Conservation (phyloP, 148 eudicot species). For the Salicornia ramosissima region DNA sequence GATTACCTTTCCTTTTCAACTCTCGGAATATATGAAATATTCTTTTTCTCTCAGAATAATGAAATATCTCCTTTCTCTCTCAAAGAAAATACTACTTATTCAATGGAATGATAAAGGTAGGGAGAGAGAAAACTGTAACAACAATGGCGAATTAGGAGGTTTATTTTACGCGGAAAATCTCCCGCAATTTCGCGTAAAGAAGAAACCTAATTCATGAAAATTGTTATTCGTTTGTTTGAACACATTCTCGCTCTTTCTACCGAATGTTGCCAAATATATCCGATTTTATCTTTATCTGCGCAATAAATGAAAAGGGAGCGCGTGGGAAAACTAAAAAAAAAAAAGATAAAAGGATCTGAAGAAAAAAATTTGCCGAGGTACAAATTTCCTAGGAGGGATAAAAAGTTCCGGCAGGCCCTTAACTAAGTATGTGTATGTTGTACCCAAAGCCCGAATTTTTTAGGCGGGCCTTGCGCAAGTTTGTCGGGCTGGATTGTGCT, state of each 20-base stretch:
- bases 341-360: too few species aligned
- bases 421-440: too few species aligned
- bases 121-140: not conserved
- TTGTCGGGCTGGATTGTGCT: too few species aligned
- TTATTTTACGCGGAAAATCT: constrained; percentile 9
- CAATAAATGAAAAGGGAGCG: not conserved
- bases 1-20: not conserved
- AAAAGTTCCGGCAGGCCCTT: too few species aligned
- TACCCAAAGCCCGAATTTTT: too few species aligned
- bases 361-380: too few species aligned
- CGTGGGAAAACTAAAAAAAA: not conserved
- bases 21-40: too few species aligned
- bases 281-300: not conserved
- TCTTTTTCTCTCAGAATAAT: not conserved
- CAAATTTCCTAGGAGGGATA: too few species aligned
- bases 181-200: not conserved
- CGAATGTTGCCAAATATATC: constrained; percentile 1
- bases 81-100: not conserved
- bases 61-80: not conserved
- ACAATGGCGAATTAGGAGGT: constrained; percentile 1
- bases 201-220: not conserved
- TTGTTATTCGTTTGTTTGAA: not conserved
- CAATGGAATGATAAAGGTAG: not conserved
- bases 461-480: too few species aligned
- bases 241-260: not conserved